Conservation (phyloP, 78 protist species). For the Tieghemostelium lacteum region DNA sequence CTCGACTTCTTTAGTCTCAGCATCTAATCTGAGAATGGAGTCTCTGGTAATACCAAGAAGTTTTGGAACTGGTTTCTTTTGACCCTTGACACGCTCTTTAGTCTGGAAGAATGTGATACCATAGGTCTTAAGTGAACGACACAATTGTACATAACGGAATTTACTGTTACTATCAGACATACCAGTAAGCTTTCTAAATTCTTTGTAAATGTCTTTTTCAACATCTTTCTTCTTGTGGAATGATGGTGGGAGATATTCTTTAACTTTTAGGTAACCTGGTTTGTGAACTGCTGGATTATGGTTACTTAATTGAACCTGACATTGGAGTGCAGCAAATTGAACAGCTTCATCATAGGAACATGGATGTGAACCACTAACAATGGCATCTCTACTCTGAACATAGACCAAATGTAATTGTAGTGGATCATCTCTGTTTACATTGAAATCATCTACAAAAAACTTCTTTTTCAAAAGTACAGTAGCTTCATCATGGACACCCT, state of each 20-base stretch:
- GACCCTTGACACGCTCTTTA: constrained; percentile 77
- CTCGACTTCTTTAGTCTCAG: constrained; percentile 86
- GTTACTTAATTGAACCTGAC: constrained; percentile 84
- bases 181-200: constrained; percentile 85
- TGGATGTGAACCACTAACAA: constrained; percentile 85
- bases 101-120: constrained; percentile 91
- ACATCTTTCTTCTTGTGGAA: constrained; percentile 76
- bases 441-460: constrained; percentile 81
- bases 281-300: constrained; percentile 78
- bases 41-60: constrained; percentile 91
- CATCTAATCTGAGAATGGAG: constrained; percentile 83
- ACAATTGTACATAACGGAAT: constrained; percentile 88
- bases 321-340: constrained; percentile 85
- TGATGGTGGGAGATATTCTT: constrained; percentile 82
- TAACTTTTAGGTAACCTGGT: constrained; percentile 62
- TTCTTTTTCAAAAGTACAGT: constrained; percentile 69
- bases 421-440: constrained; percentile 81
- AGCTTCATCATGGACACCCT: constrained; percentile 72
- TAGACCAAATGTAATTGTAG: constrained; percentile 78
- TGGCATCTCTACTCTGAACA: constrained; percentile 84
- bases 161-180: constrained; percentile 85
- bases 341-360: constrained; percentile 87
- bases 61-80: constrained; percentile 75
- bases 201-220: constrained; percentile 82
- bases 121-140: constrained; percentile 90